Evolutionary conservation across 176 grass and related monocot genomes (phyloP).

Genomic region (Oryza nivara): DNA sequence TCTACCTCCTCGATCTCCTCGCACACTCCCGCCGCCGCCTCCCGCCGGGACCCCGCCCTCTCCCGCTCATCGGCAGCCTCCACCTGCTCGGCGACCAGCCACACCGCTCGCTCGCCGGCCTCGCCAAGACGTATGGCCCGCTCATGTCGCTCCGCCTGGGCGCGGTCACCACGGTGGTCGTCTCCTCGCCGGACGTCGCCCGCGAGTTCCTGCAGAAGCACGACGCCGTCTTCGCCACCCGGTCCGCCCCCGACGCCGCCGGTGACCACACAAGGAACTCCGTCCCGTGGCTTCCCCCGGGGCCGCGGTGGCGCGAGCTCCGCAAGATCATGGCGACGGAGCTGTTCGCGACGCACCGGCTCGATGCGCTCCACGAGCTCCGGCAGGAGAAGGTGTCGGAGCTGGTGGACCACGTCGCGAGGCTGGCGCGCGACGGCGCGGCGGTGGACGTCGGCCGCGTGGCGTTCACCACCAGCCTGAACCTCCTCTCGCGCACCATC

Average conservation of each 20-base stretch:
- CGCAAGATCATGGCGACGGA: slow-evolving; percentile 30
- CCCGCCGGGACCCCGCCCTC: slow-evolving; percentile 13
- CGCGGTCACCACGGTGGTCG: slow-evolving; percentile 37
- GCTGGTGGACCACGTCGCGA: slow-evolving; percentile 14
- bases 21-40: neutral
- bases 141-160: slow-evolving; percentile 49
- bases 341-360: slow-evolving; percentile 37
- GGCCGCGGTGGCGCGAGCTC: slow-evolving; percentile 18
- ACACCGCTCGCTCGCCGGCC: slow-evolving; percentile 40
- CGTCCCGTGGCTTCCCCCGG: neutral
- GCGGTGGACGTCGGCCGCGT: slow-evolving; percentile 43
- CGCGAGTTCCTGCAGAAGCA: slow-evolving; percentile 49
- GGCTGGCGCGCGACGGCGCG: neutral
- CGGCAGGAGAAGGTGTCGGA: slow-evolving; percentile 16
- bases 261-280: neutral
- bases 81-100: slow-evolving; percentile 31
- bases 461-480: slow-evolving; percentile 46
- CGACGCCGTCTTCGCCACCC: slow-evolving; percentile 22
- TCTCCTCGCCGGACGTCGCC: slow-evolving; percentile 16
- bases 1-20: slow-evolving; percentile 21
- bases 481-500: slow-evolving; percentile 51
- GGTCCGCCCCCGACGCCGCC: neutral
- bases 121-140: slow-evolving; percentile 17
- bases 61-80: slow-evolving; percentile 41
- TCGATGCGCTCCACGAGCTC: slow-evolving; percentile 24